Evolutionary conservation across 495 filamentous ascomycete species (phyloP).

Genomic region (Lophium mytilinum): DNA sequence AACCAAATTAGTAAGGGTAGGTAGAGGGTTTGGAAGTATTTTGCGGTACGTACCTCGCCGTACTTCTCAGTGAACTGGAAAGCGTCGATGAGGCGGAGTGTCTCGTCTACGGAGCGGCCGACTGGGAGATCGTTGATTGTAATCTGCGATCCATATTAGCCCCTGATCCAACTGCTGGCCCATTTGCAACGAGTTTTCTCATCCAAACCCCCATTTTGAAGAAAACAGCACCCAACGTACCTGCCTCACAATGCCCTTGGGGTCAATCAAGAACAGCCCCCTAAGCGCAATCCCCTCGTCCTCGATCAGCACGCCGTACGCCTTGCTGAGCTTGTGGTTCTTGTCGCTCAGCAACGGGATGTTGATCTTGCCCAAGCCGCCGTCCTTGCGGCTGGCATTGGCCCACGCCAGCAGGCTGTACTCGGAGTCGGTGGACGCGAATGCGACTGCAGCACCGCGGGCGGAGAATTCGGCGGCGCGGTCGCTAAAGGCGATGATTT

Average conservation of each 20-base stretch:
- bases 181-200: no score
- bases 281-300: constrained; percentile 49
- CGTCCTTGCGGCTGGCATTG: constrained; percentile 42
- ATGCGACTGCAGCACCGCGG: constrained; percentile 44
- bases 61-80: constrained; percentile 55
- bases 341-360: constrained; percentile 50
- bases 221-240: constrained; percentile 11
- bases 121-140: constrained; percentile 54
- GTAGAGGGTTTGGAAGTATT: not conserved
- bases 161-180: not conserved
- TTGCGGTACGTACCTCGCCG: constrained; percentile 40
- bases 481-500: constrained; percentile 45
- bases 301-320: constrained; percentile 52
- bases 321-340: constrained; percentile 45
- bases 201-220: no score
- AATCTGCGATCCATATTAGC: constrained; percentile 31
- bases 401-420: constrained; percentile 50
- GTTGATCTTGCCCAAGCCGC: constrained; percentile 46
- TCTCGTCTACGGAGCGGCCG: constrained; percentile 51
- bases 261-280: constrained; percentile 54
- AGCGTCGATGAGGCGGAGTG: constrained; percentile 49
- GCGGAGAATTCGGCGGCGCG: constrained; percentile 36
- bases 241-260: constrained; percentile 45
- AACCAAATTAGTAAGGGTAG: not conserved
- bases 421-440: constrained; percentile 40